Evolutionary conservation across 768 basidiomycete species (phyloP).

Genomic region (Cystofilobasidium capitatum): DNA sequence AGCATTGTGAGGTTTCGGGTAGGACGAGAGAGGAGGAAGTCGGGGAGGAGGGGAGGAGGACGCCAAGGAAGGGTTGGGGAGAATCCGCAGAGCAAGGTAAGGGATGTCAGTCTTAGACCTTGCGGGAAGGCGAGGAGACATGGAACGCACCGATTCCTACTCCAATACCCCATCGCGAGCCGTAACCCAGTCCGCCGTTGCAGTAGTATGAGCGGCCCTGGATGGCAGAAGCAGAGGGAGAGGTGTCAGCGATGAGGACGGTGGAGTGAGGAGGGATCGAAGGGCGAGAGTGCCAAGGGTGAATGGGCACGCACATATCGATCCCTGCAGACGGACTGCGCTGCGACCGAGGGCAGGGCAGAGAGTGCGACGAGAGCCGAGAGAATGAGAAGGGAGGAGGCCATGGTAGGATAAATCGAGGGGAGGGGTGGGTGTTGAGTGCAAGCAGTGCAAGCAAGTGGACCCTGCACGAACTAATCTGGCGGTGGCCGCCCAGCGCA

Average conservation of each 20-base stretch:
- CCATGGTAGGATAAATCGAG: not conserved
- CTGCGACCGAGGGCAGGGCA: not conserved
- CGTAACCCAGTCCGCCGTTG: constrained; percentile 30
- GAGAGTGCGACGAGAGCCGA: not conserved
- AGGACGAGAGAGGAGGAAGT: not conserved
- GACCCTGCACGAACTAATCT: too few relatives aligned
- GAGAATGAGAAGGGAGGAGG: not conserved
- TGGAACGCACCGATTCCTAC: constrained; percentile 32
- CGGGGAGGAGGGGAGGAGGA: not conserved
- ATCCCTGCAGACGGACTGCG: not conserved
- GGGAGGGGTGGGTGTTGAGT: not conserved
- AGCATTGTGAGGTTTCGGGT: too few relatives aligned
- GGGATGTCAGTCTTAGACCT: not conserved
- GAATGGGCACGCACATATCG: not conserved
- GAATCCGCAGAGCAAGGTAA: not conserved
- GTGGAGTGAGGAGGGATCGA: not conserved
- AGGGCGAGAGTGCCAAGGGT: not conserved
- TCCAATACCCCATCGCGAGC: constrained; percentile 37
- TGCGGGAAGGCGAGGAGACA: not conserved
- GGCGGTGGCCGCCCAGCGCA: too few relatives aligned
- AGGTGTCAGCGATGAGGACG: not conserved
- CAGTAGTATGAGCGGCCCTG: constrained; percentile 30
- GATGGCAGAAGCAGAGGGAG: not conserved
- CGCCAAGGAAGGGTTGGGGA: too few relatives aligned
- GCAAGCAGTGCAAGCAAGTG: not conserved